These are phyloP conservation scores for Corymbia calophylla DNA, from an alignment of 441 rosid genomes.

Conservation along the genomic window DNA sequence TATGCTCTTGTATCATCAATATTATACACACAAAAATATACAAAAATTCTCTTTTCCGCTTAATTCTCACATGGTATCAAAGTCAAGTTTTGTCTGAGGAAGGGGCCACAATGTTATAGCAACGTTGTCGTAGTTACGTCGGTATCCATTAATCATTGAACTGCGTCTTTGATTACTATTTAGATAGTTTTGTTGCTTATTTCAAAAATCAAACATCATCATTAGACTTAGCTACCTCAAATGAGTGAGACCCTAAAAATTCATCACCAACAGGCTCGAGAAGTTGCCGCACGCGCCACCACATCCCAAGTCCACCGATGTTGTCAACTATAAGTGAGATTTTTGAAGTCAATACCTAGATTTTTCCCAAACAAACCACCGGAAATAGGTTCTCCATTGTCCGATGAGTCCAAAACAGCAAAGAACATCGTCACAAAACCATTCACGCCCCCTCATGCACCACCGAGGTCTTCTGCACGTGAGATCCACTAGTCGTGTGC, in stretches of 20 bases:
- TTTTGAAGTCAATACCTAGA: background rate
- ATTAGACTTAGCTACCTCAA: background rate
- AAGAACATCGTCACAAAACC: background rate
- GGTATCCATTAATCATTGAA: accelerated
- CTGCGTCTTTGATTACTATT: accelerated
- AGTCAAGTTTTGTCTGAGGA: too few relatives aligned
- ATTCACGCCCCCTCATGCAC: background rate
- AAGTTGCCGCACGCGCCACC: background rate
- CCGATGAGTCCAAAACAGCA: background rate
- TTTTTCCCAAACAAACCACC: background rate
- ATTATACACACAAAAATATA: too few relatives aligned
- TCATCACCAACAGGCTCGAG: background rate
- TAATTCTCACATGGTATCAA: too few relatives aligned
- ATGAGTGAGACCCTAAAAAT: background rate
- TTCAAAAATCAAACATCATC: background rate
- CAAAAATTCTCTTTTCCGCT: too few relatives aligned
- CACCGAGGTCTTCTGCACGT: background rate
- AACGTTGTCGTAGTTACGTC: accelerated
- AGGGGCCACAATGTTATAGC: too few relatives aligned
- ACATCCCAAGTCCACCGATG: background rate
- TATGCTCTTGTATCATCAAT: too few relatives aligned
- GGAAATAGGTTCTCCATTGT: background rate
- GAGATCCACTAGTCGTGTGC: background rate
- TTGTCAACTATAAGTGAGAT: background rate
- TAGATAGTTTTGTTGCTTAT: too few relatives aligned